Percentiles rank a stretch among this genome's conserved stretches.
Evolutionary conservation across 345 rosid genomes (phyloP).

Genomic region (Cardiospermum halicacabum): DNA sequence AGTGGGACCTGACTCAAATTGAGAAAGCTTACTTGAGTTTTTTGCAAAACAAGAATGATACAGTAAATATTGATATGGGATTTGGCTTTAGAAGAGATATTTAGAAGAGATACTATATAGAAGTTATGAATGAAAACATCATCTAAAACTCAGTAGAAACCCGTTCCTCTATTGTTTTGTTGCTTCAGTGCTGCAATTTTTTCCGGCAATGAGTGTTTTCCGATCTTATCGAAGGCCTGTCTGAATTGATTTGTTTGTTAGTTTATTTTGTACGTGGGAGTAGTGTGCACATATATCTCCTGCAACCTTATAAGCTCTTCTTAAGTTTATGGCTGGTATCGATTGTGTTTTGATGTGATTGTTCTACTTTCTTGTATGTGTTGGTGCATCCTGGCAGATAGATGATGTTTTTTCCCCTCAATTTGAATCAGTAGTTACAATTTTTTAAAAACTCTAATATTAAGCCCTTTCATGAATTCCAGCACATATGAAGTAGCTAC

Average conservation of each 20-base stretch:
- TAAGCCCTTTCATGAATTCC: constrained; percentile 24
- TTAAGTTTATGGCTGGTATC: neutral
- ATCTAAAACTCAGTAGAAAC: neutral
- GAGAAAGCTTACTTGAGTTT: neutral
- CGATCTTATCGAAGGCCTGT: neutral
- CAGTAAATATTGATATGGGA: neutral
- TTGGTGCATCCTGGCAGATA: neutral
- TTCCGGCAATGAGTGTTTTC: neutral
- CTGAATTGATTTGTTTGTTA: too few relatives aligned
- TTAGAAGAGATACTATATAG: neutral
- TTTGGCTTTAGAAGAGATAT: neutral
- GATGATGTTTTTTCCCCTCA: neutral
- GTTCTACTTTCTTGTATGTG: neutral
- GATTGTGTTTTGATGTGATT: neutral
- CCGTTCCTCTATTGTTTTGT: neutral
- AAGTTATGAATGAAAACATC: neutral
- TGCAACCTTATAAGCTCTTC: constrained; percentile 3
- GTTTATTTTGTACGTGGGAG: too few relatives aligned
- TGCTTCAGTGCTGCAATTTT: neutral
- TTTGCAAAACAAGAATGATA: neutral
- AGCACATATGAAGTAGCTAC: constrained; percentile 99
- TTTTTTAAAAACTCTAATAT: constrained; percentile 5
- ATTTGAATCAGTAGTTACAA: neutral
- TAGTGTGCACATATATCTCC: constrained; percentile 1
- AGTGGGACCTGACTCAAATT: too few relatives aligned